These are phyloP conservation scores for Ophiocordyceps camponoti-floridani DNA, from an alignment of 2,329 filamentous ascomycete species.

Conservation along the genomic window DNA sequence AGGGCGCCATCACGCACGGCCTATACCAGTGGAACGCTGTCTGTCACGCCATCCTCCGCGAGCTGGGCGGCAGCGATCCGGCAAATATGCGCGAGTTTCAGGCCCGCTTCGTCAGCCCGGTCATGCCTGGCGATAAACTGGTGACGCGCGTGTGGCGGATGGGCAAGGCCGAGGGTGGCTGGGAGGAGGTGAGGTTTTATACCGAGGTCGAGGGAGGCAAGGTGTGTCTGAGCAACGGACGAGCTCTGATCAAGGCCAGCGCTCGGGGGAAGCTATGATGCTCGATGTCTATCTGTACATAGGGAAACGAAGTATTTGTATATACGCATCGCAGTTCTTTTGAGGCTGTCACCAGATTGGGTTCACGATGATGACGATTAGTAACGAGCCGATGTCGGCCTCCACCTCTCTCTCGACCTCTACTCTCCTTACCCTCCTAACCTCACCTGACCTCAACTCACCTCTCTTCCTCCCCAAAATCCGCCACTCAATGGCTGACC, in stretches of 20 bases:
- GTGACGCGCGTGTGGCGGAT: slow-evolving; percentile 68
- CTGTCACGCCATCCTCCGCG: slow-evolving; percentile 53
- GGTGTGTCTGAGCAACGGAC: slow-evolving; percentile 72
- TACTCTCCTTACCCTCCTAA: too few relatives aligned
- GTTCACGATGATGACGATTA: too few relatives aligned
- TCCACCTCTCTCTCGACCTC: too few relatives aligned
- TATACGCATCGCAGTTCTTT: neutral
- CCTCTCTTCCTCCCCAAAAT: too few relatives aligned
- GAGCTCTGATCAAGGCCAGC: slow-evolving; percentile 54
- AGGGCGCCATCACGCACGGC: slow-evolving; percentile 76
- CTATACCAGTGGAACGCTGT: slow-evolving; percentile 75
- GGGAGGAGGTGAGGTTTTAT: slow-evolving; percentile 70
- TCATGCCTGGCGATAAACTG: slow-evolving; percentile 68
- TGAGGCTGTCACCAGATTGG: neutral
- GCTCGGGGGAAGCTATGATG: slow-evolving; percentile 43
- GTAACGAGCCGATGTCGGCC: too few relatives aligned
- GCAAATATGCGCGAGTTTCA: slow-evolving; percentile 77
- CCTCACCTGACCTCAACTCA: too few relatives aligned
- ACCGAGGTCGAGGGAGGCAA: slow-evolving; percentile 66
- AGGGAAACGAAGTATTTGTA: neutral
- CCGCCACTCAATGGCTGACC: neutral
- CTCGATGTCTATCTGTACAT: slow-evolving; percentile 2
- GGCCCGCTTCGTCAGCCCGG: slow-evolving; percentile 71
- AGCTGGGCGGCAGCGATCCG: slow-evolving; percentile 59
- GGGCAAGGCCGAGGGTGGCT: slow-evolving; percentile 44